These are phyloP conservation scores for Hibiscus syriacus DNA, from an alignment of 345 rosid species.

Conservation along the genomic window DNA sequence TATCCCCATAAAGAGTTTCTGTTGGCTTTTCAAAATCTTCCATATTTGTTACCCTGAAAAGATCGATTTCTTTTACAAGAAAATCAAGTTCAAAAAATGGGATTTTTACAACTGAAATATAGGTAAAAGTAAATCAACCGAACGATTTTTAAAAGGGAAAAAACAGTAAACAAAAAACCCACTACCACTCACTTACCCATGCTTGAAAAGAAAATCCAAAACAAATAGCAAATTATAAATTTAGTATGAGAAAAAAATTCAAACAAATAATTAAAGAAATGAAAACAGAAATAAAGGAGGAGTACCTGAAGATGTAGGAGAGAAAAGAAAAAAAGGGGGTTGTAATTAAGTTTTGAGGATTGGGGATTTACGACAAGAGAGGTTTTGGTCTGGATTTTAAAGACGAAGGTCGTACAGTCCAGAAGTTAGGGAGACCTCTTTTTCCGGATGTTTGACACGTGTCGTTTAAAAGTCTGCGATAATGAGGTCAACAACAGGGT, in stretches of 20 bases:
- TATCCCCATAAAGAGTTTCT: slow-evolving; percentile 10
- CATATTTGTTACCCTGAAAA: slow-evolving; percentile 14
- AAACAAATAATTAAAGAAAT: too few relatives aligned
- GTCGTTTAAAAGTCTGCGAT: too few relatives aligned
- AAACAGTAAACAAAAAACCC: background rate
- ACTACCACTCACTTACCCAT: background rate
- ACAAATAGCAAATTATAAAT: background rate
- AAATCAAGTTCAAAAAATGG: slow-evolving; percentile 8
- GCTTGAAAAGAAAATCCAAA: background rate
- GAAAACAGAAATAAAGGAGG: background rate
- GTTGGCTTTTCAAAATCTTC: slow-evolving; percentile 20
- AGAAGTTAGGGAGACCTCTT: too few relatives aligned
- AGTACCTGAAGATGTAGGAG: slow-evolving; percentile 10
- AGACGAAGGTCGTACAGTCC: background rate
- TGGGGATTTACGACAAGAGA: background rate
- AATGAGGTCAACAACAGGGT: too few relatives aligned
- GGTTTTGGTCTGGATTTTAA: background rate
- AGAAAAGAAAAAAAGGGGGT: background rate
- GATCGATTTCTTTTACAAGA: slow-evolving; percentile 6
- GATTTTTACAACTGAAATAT: background rate
- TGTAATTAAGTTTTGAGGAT: background rate
- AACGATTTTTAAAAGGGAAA: too few relatives aligned
- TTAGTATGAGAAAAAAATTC: background rate
- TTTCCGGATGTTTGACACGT: background rate
- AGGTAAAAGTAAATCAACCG: background rate